Evolutionary conservation across 2,329 filamentous ascomycete genomes (phyloP).

Genomic region (Colletotrichum simmondsii): DNA sequence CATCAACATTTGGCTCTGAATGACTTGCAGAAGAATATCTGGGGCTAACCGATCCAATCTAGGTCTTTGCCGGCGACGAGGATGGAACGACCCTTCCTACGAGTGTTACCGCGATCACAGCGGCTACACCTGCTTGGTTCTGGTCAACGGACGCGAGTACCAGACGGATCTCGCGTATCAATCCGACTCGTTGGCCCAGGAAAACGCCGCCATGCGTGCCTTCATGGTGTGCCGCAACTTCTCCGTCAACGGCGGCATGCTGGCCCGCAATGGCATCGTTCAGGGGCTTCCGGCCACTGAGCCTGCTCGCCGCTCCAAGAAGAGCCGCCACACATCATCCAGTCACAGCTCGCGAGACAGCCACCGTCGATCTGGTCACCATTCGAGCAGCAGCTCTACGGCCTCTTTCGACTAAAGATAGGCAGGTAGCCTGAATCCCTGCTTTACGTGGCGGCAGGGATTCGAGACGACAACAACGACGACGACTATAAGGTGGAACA

Average conservation of each 20-base stretch:
- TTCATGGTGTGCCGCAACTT: constrained; percentile 99
- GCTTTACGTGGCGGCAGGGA: constrained; percentile 29
- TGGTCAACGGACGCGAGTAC: constrained; percentile 97
- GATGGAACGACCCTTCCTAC: constrained; percentile 92
- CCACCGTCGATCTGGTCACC: constrained; percentile 62
- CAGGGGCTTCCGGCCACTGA: constrained; percentile 71
- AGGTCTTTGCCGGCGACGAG: constrained; percentile 95
- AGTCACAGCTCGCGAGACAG: constrained; percentile 51
- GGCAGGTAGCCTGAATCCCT: neutral
- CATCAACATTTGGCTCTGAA: constrained; percentile 1
- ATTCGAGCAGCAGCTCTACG: constrained; percentile 73
- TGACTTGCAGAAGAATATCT: constrained; percentile 10
- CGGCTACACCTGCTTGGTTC: constrained; percentile 89
- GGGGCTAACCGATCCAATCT: constrained; percentile 49
- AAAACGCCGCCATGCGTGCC: constrained; percentile 93
- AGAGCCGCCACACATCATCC: constrained; percentile 61
- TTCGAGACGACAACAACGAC: constrained; percentile 34
- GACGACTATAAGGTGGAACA: constrained; percentile 48
- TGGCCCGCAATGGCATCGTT: constrained; percentile 75
- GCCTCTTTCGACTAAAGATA: constrained; percentile 63
- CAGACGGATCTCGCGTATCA: constrained; percentile 89
- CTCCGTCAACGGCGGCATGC: constrained; percentile 95
- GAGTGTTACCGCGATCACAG: constrained; percentile 79
- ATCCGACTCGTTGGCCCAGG: constrained; percentile 84
- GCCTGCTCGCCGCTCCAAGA: constrained; percentile 59